Percentiles rank a stretch among this genome's conserved stretches.
phyloP scores from a whole-genome alignment of 75 land plant genomes.

The Pseudotsuga menziesii region DNA sequence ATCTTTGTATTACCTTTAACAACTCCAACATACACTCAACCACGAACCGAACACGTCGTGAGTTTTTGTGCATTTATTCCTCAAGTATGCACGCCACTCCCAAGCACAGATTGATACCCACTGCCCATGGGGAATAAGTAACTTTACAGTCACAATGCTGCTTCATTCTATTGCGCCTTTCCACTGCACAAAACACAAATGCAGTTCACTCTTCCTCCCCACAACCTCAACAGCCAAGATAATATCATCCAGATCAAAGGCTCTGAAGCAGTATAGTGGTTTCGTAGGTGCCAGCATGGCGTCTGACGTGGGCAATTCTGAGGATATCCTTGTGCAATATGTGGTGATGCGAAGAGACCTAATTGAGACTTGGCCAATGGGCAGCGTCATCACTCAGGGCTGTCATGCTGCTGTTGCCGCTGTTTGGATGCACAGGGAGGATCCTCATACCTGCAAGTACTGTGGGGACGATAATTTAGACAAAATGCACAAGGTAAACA shows the following conservation, averaged over 20 bases:
- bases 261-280: neutral
- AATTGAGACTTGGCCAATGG: slow-evolving; percentile 90
- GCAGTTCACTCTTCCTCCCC: neutral
- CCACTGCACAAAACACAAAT: neutral
- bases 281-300: neutral
- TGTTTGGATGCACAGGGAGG: slow-evolving; percentile 64
- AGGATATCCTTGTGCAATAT: slow-evolving; percentile 73
- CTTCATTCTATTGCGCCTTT: neutral
- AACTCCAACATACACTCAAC: too few relatives aligned
- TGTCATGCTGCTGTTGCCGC: slow-evolving; percentile 96
- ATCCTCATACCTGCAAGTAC: slow-evolving; percentile 56
- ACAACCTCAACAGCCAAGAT: neutral
- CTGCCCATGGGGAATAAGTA: too few relatives aligned
- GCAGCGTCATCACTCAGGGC: slow-evolving; percentile 88
- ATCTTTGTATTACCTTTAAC: too few relatives aligned
- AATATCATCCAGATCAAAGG: neutral
- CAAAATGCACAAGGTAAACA: slow-evolving; percentile 77
- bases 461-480: slow-evolving; percentile 56
- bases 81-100: too few relatives aligned
- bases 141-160: neutral
- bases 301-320: slow-evolving; percentile 9
- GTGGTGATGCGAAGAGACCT: slow-evolving; percentile 86
- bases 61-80: too few relatives aligned
- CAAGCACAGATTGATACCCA: too few relatives aligned
- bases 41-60: too few relatives aligned